A percentile compares a stretch with the other conserved stretches of the same genome.
phyloP scores from a whole-genome alignment of 108 stramenopile species.

The Hondaea fermentalgiana region DNA sequence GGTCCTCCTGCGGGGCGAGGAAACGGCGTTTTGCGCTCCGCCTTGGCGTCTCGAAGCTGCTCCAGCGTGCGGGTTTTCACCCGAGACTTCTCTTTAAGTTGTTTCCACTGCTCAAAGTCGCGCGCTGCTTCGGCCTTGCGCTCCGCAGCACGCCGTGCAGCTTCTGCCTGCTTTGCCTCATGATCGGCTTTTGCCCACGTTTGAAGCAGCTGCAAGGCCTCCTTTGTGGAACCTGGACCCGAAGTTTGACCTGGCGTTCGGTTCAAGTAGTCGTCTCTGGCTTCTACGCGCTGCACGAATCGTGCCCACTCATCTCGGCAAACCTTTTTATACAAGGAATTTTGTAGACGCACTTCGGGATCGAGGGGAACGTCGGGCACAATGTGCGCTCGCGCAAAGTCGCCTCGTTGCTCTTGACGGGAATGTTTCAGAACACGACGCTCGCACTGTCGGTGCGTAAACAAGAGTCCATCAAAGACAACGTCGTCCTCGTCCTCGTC shows the following conservation, averaged over 20 bases:
- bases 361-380: background rate
- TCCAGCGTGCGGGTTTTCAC: background rate
- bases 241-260: background rate
- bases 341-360: background rate
- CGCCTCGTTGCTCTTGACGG: background rate
- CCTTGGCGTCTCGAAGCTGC: background rate
- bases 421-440: background rate
- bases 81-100: background rate
- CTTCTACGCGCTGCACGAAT: background rate
- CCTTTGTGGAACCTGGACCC: background rate
- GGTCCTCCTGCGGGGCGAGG: background rate
- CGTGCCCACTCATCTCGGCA: background rate
- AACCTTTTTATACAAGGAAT: background rate
- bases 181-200: background rate
- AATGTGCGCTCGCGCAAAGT: conserved; percentile 10
- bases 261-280: no score
- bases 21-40: background rate
- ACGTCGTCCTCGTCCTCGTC: background rate
- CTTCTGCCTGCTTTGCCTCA: background rate
- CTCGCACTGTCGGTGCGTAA: conserved; percentile 11
- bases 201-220: background rate
- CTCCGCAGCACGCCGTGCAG: background rate
- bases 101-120: conserved; percentile 7
- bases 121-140: background rate
- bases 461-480: background rate